Evolutionary conservation across 78 protist genomes (phyloP), one percentile per base, ranked within the genome.

Genomic region (Tieghemostelium lacteum): DNA sequence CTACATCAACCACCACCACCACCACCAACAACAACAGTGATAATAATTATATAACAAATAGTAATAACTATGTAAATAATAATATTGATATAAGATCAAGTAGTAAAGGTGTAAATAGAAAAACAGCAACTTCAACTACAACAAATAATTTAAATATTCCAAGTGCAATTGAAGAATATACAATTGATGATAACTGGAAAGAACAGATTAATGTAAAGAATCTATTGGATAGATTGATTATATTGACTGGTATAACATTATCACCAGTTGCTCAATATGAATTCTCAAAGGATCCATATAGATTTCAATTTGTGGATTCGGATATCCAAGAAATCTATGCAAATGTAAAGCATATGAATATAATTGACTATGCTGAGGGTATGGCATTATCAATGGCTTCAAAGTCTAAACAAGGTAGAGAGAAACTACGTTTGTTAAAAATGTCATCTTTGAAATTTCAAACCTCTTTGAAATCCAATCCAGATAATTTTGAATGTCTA

Each of bases 251-350:
- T 37, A 78, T 88, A 20, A 31, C 86, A 42, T 54, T 88, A 3
- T 70, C 86, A 36, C 78, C 71, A 1, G 28, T 36, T 28, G 94
- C 95, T 5, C 78, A 85, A 42, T 7, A 31, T 3, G 88, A 73
- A 39, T 75, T 92, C 12, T 40, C 75, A 12, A 49, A 73, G 7
- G 85, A 78, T 45, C 77, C 73, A n/a, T 54, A 26, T 50, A 55
- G 45, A 57, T 92, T 92, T 58, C 92, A 92, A 42, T 92, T 92
- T 71, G 92, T 92, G 3, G 95, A 92, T 33, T 83, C 92, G 2
- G 95, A 92, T 52, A 75, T 92, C 33, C 39, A 29, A 26, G 88
- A 73, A 28, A 74, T 92, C 57, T 29, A 62, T 42, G 50, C 94
- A 14, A 69, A 69, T 66, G 92, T 92, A 22, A 67, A 72, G 28